Conservation (phyloP, 805 yeast species). For the Myxozyma nipponensis region DNA sequence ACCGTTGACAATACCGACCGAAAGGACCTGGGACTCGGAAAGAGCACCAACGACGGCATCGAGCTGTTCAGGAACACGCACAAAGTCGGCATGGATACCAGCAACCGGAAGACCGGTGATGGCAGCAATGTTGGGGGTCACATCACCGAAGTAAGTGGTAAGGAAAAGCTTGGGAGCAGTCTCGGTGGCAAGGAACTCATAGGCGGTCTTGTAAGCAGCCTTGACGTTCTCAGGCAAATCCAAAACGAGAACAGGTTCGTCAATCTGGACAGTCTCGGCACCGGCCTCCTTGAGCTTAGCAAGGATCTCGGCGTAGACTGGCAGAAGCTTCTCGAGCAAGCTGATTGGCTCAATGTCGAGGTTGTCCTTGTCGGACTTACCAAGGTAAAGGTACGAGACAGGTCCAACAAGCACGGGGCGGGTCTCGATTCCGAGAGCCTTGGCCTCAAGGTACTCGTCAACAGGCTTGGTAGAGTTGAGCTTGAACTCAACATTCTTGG, state of each 20-base stretch:
- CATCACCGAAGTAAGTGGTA: slow-evolving; percentile 97
- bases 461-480: slow-evolving; percentile 95
- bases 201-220: slow-evolving; percentile 86
- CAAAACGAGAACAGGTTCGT: slow-evolving; percentile 94
- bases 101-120: slow-evolving; percentile 87
- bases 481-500: slow-evolving; percentile 91
- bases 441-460: slow-evolving; percentile 96
- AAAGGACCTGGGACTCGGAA: slow-evolving; percentile 67
- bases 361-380: slow-evolving; percentile 98
- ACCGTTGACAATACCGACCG: slow-evolving; percentile 97
- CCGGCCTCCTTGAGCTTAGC: slow-evolving; percentile 89
- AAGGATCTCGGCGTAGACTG: slow-evolving; percentile 87
- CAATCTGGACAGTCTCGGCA: slow-evolving; percentile 91
- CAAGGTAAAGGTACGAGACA: slow-evolving; percentile 87
- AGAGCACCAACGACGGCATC: slow-evolving; percentile 71
- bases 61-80: slow-evolving; percentile 93
- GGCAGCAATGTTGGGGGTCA: slow-evolving; percentile 90
- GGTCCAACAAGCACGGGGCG: slow-evolving; percentile 98
- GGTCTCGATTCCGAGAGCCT: slow-evolving; percentile 91
- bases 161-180: slow-evolving; percentile 75
- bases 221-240: slow-evolving; percentile 83
- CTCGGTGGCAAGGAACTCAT: slow-evolving; percentile 64
- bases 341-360: slow-evolving; percentile 90
- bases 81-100: slow-evolving; percentile 95
- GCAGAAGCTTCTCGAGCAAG: slow-evolving; percentile 81